Evolutionary conservation across 2,329 filamentous ascomycete genomes (phyloP).

Genomic region (Trichophyton equinum): DNA sequence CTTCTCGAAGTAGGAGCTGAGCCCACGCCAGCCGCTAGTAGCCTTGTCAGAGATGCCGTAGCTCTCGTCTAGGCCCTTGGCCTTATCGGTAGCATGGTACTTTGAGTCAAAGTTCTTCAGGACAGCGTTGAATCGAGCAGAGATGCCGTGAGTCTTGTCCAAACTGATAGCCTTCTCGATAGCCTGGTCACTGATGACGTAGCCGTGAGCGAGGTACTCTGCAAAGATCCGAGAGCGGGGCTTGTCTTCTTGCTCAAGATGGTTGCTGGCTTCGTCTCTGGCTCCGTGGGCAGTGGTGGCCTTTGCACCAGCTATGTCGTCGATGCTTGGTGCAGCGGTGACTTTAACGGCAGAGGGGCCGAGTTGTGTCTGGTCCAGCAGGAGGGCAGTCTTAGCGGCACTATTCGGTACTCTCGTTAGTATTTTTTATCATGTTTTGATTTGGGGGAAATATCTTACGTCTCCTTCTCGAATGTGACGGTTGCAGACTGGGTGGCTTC

Average conservation of each 20-base stretch:
- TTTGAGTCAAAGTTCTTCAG: constrained; percentile 68
- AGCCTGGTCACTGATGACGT: constrained; percentile 64
- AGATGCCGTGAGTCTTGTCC: constrained; percentile 81
- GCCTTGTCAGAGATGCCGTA: constrained; percentile 72
- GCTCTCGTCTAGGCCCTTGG: constrained; percentile 68
- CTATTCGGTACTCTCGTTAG: constrained; percentile 18
- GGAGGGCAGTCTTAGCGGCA: constrained; percentile 88
- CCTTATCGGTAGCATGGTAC: constrained; percentile 78
- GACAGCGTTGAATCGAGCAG: constrained; percentile 62
- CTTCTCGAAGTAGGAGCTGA: constrained; percentile 90
- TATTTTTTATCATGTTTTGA: neutral
- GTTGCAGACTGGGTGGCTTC: constrained; percentile 66
- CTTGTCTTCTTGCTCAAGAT: constrained; percentile 92
- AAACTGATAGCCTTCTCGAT: constrained; percentile 75
- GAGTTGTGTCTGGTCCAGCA: constrained; percentile 93
- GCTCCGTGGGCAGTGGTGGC: constrained; percentile 41
- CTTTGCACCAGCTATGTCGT: constrained; percentile 50
- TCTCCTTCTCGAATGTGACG: constrained; percentile 95
- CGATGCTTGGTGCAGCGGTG: constrained; percentile 54
- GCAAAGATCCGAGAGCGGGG: constrained; percentile 84
- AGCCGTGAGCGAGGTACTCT: constrained; percentile 93
- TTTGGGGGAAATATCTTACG: constrained; percentile 32
- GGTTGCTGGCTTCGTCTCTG: constrained; percentile 46
- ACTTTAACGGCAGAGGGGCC: constrained; percentile 67
- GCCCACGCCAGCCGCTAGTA: constrained; percentile 50